Percentiles rank a stretch among this genome's conserved stretches.
These are phyloP conservation scores for Kalmusia sp. DNA, from an alignment of 2,329 filamentous ascomycete genomes.

Conservation along the genomic window DNA sequence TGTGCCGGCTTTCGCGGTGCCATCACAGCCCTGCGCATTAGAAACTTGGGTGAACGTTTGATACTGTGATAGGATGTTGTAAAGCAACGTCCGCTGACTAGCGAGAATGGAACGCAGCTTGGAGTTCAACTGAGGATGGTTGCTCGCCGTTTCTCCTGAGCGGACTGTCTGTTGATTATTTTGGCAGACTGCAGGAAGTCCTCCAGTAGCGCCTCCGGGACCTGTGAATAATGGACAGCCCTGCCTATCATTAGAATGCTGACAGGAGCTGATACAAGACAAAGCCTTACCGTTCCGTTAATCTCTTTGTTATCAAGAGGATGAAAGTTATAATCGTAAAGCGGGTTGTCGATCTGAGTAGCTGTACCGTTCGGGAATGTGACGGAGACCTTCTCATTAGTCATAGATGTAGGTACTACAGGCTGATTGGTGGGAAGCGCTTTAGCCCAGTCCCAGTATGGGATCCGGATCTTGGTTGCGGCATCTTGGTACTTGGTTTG, in stretches of 20 bases:
- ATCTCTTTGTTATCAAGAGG: slow-evolving; percentile 55
- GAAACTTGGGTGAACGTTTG: slow-evolving; percentile 16
- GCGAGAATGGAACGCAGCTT: slow-evolving; percentile 3
- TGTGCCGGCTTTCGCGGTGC: slow-evolving; percentile 6
- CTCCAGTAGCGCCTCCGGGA: slow-evolving; percentile 64
- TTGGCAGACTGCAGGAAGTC: slow-evolving; percentile 31
- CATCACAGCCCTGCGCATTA: slow-evolving; percentile 1
- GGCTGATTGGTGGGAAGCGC: slow-evolving; percentile 19
- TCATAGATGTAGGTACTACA: slow-evolving; percentile 47
- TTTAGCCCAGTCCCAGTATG: slow-evolving; percentile 30
- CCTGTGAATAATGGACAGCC: slow-evolving; percentile 9
- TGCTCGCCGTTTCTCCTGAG: slow-evolving; percentile 1
- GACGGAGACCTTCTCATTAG: slow-evolving; percentile 27
- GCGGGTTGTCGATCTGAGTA: slow-evolving; percentile 24
- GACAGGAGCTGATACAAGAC: slow-evolving; percentile 22
- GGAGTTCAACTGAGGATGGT: slow-evolving; percentile 11
- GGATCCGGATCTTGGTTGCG: slow-evolving; percentile 22
- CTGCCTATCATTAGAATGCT: slow-evolving; percentile 8
- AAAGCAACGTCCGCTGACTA: slow-evolving; percentile 14
- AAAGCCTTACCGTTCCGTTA: slow-evolving; percentile 48
- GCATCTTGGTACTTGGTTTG: slow-evolving; percentile 17
- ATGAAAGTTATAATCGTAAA: slow-evolving; percentile 26
- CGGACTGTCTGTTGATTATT: slow-evolving; percentile 55
- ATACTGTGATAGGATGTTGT: slow-evolving; percentile 21
- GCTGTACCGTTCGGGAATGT: slow-evolving; percentile 15